A percentile compares a stretch with the other conserved stretches of the same genome.
phyloP scores from a whole-genome alignment of 495 filamentous ascomycete genomes.

The Recurvomyces mirabilis region DNA sequence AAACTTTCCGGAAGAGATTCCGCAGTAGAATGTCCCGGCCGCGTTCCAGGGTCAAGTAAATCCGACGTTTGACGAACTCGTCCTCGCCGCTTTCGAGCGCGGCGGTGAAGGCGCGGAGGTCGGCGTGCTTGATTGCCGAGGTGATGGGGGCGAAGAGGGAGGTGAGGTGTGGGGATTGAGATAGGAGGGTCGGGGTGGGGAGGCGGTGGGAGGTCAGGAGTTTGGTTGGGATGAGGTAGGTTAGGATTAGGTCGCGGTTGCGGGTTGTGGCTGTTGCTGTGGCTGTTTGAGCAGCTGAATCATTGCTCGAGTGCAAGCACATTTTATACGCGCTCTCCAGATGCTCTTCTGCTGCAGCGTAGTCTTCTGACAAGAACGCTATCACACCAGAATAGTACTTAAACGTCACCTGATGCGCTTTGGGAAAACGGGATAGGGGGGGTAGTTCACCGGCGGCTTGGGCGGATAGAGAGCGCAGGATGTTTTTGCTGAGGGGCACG shows the following conservation, averaged over 20 bases:
- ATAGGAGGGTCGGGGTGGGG: conserved; percentile 58
- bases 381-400: conserved; percentile 90
- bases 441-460: conserved; percentile 70
- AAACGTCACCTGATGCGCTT: conserved; percentile 87
- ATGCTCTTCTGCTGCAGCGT: conserved; percentile 69
- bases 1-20: conserved; percentile 84
- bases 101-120: conserved; percentile 73
- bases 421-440: conserved; percentile 59
- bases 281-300: too few species aligned
- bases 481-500: conserved; percentile 77
- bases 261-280: conserved; percentile 50
- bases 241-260: conserved; percentile 89
- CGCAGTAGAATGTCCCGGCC: conserved; percentile 82
- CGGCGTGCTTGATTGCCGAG: conserved; percentile 64
- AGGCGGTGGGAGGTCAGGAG: conserved; percentile 78
- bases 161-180: conserved; percentile 65
- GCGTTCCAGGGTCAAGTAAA: conserved; percentile 87
- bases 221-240: conserved; percentile 85
- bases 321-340: conserved; percentile 65
- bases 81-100: conserved; percentile 70
- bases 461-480: conserved; percentile 68
- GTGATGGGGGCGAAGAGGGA: conserved; percentile 66
- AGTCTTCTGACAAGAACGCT: conserved; percentile 84
- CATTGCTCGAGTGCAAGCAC: too few species aligned
- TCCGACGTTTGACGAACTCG: conserved; percentile 86